Percentiles rank a stretch among this genome's conserved stretches.
Evolutionary conservation across 768 basidiomycete species (phyloP).

Genomic region (Pulveroboletus sp.): DNA sequence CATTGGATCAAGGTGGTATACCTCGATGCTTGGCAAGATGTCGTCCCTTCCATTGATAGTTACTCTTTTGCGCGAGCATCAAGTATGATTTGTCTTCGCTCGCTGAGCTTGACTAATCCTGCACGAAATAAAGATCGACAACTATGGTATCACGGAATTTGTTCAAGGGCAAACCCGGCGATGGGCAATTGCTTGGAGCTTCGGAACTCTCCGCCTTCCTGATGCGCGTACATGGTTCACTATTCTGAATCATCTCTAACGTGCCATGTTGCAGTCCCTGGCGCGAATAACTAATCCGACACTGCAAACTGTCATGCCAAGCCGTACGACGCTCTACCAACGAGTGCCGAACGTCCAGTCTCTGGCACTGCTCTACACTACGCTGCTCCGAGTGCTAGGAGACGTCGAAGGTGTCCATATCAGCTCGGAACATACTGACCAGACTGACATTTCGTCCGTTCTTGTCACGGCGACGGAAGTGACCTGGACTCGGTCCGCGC

Average conservation of each 20-base stretch:
- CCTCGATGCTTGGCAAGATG: conserved; percentile 87
- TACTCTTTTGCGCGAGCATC: conserved; percentile 41
- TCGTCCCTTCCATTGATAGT: conserved; percentile 67
- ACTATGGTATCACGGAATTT: conserved; percentile 83
- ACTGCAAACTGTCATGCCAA: conserved; percentile 52
- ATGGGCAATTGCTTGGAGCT: conserved; percentile 94
- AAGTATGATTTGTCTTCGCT: conserved; percentile 33
- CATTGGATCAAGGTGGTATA: conserved; percentile 64
- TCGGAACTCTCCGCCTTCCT: conserved; percentile 56
- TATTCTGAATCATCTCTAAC: conserved; percentile 20
- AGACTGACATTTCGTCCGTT: conserved; percentile 8
- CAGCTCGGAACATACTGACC: background rate
- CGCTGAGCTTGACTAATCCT: background rate
- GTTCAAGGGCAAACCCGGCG: conserved; percentile 83
- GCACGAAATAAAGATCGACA: conserved; percentile 55
- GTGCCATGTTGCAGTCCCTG: conserved; percentile 31
- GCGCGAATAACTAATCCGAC: conserved; percentile 38
- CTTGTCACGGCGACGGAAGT: conserved; percentile 35
- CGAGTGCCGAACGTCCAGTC: conserved; percentile 21
- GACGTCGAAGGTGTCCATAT: conserved; percentile 31
- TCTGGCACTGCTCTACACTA: conserved; percentile 6
- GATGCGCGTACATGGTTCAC: conserved; percentile 54
- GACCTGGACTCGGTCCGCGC: conserved; percentile 68
- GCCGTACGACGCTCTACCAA: conserved; percentile 53
- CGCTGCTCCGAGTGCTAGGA: conserved; percentile 32